Percentiles rank a stretch among this genome's conserved stretches.
These are phyloP conservation scores for Penicillium verhagenii DNA, from an alignment of 495 filamentous ascomycete genomes.

Conservation along the genomic window DNA sequence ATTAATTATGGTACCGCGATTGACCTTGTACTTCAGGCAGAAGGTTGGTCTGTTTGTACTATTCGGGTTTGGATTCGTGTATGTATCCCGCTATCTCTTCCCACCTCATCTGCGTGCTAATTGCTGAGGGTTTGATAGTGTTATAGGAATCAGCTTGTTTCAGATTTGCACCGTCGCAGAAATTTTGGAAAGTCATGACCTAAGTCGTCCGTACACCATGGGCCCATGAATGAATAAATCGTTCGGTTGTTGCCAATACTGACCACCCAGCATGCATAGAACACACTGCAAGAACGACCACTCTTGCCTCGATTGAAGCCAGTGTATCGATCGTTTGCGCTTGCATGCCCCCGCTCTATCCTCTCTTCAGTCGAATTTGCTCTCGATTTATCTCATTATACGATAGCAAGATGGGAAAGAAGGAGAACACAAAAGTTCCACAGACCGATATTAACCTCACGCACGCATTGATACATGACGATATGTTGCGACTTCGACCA, in stretches of 20 bases:
- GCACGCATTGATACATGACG: not conserved
- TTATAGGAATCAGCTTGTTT: not conserved
- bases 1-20: not conserved
- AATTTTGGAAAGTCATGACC: not conserved
- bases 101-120: not conserved
- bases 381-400: not conserved
- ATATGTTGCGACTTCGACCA: not conserved
- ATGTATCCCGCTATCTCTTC: not conserved
- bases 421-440: not conserved
- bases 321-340: not conserved
- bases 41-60: not conserved
- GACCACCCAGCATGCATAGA: not conserved
- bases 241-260: not conserved
- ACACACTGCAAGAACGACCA: not conserved
- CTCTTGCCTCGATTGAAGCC: not conserved
- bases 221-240: too few species aligned
- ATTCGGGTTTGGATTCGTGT: not conserved
- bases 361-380: not conserved
- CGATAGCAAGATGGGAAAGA: not conserved
- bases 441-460: not conserved
- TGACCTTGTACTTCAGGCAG: not conserved
- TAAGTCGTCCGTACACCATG: too few species aligned
- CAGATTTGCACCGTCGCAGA: not conserved
- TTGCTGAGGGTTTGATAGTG: not conserved
- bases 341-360: not conserved